Evolutionary conservation across 257 asterid genomes (phyloP).

Genomic region (Primulina eburnea): DNA sequence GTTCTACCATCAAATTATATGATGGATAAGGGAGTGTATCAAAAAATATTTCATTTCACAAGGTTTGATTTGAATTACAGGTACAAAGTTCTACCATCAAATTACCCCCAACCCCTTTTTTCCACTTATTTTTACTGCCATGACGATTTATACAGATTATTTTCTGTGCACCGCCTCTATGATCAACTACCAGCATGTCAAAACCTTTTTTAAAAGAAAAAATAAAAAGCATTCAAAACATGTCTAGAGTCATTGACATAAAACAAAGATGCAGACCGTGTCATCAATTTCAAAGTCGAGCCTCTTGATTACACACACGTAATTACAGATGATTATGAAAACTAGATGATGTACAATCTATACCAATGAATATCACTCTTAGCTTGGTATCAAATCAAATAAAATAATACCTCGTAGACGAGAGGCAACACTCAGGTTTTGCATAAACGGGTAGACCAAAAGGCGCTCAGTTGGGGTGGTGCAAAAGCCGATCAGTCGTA

Average conservation of each 20-base stretch:
- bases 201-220: too few species aligned
- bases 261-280: not conserved
- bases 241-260: not conserved
- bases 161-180: not conserved
- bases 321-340: not conserved
- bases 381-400: not conserved
- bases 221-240: not conserved
- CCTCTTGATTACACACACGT: not conserved
- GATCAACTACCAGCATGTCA: not conserved
- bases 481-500: conserved; percentile 84
- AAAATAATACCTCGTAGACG: conserved; percentile 74
- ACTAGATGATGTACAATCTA: not conserved
- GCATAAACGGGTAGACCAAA: conserved; percentile 90
- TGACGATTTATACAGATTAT: not conserved
- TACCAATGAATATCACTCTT: not conserved
- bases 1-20: not conserved
- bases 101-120: not conserved
- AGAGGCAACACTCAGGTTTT: conserved; percentile 89
- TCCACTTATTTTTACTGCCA: not conserved
- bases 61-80: not conserved
- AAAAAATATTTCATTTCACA: not conserved
- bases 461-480: conserved; percentile 93
- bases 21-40: not conserved
- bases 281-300: not conserved
- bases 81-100: too few species aligned